A percentile compares a stretch with the other conserved stretches of the same genome.
Evolutionary conservation across 2,329 filamentous ascomycete species (phyloP).

Genomic region (Aspergillus sojae): DNA sequence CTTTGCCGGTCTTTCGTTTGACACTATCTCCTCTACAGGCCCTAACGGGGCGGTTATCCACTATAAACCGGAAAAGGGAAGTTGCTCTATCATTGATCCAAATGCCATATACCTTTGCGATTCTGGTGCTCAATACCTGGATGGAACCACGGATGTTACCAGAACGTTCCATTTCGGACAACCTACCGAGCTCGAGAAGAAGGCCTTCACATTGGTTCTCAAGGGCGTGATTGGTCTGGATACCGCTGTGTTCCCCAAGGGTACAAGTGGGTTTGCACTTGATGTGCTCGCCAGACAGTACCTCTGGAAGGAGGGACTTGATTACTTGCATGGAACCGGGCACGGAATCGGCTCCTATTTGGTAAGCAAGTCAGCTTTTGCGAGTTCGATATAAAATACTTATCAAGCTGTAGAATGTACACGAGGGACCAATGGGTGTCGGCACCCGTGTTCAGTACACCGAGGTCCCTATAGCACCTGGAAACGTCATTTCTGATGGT

Average conservation of each 20-base stretch:
- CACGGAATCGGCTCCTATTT: slow-evolving; percentile 94
- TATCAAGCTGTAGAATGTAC: slow-evolving; percentile 67
- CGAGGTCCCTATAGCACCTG: slow-evolving; percentile 84
- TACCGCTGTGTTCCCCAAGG: slow-evolving; percentile 85
- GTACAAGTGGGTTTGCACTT: slow-evolving; percentile 89
- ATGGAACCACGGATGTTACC: slow-evolving; percentile 95
- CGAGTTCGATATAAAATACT: slow-evolving; percentile 9
- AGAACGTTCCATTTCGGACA: slow-evolving; percentile 89
- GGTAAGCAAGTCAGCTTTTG: slow-evolving; percentile 29
- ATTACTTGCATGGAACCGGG: slow-evolving; percentile 95
- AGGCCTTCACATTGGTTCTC: slow-evolving; percentile 89
- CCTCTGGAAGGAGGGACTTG: slow-evolving; percentile 88
- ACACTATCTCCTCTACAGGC: slow-evolving; percentile 94
- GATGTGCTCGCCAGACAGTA: slow-evolving; percentile 87
- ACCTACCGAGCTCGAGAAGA: slow-evolving; percentile 79
- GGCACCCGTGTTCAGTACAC: slow-evolving; percentile 89
- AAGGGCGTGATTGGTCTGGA: slow-evolving; percentile 94
- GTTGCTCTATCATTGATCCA: slow-evolving; percentile 81
- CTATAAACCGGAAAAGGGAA: slow-evolving; percentile 84
- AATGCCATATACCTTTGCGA: slow-evolving; percentile 90
- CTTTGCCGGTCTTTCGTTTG: slow-evolving; percentile 89
- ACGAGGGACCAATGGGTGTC: slow-evolving; percentile 95
- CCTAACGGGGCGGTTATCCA: slow-evolving; percentile 94
- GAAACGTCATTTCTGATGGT: slow-evolving; percentile 89
- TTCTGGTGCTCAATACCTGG: slow-evolving; percentile 92